A percentile compares a stretch with the other conserved stretches of the same genome.
phyloP scores from a whole-genome alignment of 176 grass and related monocot genomes.

The Leersia perrieri region DNA sequence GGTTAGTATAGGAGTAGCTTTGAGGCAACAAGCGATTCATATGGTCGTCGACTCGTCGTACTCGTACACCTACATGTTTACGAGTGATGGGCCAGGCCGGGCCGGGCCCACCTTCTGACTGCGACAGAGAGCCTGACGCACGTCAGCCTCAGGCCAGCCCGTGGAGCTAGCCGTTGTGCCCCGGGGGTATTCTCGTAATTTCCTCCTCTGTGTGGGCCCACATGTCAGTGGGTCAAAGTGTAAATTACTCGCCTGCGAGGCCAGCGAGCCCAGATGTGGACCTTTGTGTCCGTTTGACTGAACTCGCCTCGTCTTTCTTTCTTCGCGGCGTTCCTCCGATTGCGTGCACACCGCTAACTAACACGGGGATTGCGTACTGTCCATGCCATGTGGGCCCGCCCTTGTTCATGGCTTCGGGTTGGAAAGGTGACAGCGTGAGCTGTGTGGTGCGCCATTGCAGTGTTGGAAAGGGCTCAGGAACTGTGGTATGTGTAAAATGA shows the following conservation, averaged over 20 bases:
- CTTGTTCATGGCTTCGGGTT: neutral
- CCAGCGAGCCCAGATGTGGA: slow-evolving; percentile 10
- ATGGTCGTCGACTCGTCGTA: too few relatives aligned
- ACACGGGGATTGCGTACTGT: neutral
- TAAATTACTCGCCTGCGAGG: neutral
- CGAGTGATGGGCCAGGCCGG: neutral
- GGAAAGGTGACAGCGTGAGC: neutral
- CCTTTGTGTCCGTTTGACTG: neutral
- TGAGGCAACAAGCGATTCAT: neutral
- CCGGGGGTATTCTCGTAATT: neutral
- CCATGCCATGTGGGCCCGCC: neutral
- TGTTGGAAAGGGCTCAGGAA: neutral
- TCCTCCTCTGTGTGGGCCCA: neutral
- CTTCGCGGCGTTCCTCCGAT: neutral
- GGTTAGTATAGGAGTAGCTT: too few relatives aligned
- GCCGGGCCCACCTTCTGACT: neutral
- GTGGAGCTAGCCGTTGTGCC: neutral
- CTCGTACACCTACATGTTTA: too few relatives aligned
- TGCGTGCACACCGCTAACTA: neutral
- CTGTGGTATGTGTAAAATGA: neutral
- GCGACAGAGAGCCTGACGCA: neutral
- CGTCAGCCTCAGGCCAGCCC: neutral
- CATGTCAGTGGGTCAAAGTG: neutral
- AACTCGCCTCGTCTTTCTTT: neutral
- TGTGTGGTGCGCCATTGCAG: neutral